Evolutionary conservation across 192 early-diverging fungal genomes (phyloP).

Genomic region (Entophlyctis luteolus): DNA sequence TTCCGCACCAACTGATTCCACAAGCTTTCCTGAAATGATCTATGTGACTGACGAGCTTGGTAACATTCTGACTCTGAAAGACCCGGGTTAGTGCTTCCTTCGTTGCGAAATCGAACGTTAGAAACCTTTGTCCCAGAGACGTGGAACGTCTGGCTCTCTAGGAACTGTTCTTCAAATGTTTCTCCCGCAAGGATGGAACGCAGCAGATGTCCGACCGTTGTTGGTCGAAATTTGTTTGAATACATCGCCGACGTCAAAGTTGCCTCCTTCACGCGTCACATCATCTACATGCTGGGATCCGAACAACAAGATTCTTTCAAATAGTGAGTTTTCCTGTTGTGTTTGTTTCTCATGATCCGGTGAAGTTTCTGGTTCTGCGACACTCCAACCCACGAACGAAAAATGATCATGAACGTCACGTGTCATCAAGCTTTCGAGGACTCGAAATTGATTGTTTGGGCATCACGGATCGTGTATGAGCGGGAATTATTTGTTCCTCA

Average conservation of each 20-base stretch:
- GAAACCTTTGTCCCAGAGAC: neutral
- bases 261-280: slow-evolving; percentile 19
- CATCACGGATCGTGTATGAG: slow-evolving; percentile 32
- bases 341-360: too few relatives aligned
- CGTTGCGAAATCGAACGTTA: too few relatives aligned
- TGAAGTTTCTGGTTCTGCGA: slow-evolving; percentile 35
- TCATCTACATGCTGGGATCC: slow-evolving; percentile 21
- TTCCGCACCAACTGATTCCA: too few relatives aligned
- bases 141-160: slow-evolving; percentile 7
- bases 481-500: slow-evolving; percentile 13
- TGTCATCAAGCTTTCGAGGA: slow-evolving; percentile 2
- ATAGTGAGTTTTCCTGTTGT: too few relatives aligned
- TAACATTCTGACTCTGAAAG: slow-evolving; percentile 23
- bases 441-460: slow-evolving; percentile 27
- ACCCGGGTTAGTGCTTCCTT: slow-evolving; percentile 16
- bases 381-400: slow-evolving; percentile 29
- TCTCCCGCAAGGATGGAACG: neutral
- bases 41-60: slow-evolving; percentile 31
- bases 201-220: slow-evolving; percentile 9
- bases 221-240: slow-evolving; percentile 29
- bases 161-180: slow-evolving; percentile 3
- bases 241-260: slow-evolving; percentile 20
- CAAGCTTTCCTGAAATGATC: slow-evolving; percentile 22
- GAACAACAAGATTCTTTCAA: slow-evolving; percentile 18
- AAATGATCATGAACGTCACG: slow-evolving; percentile 38